phyloP scores from a whole-genome alignment of 306 rosid species.

The Malus sieversii region DNA sequence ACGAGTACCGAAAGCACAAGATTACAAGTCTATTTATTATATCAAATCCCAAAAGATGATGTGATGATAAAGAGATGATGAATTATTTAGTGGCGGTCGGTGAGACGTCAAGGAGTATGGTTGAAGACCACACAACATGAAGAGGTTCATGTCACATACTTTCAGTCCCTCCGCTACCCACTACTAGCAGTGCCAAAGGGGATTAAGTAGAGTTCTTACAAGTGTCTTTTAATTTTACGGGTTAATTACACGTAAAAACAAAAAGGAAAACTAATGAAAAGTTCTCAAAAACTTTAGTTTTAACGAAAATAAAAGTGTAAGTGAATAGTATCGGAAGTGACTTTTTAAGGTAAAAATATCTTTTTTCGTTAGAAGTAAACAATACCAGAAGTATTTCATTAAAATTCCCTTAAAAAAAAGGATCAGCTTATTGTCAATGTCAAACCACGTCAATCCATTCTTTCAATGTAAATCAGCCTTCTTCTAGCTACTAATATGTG shows the following conservation, averaged over 20 bases:
- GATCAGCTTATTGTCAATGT: too few relatives aligned
- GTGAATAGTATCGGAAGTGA: too few relatives aligned
- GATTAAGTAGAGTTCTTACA: not conserved
- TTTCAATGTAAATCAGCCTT: fast-evolving
- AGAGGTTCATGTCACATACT: conserved; percentile 22
- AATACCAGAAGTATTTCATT: too few relatives aligned
- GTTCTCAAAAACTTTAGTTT: too few relatives aligned
- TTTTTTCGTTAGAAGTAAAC: too few relatives aligned
- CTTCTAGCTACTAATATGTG: too few relatives aligned
- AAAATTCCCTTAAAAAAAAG: too few relatives aligned
- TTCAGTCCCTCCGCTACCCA: not conserved
- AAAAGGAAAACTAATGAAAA: too few relatives aligned
- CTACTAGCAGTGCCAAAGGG: conserved; percentile 1
- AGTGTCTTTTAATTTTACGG: not conserved
- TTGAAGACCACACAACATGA: conserved; percentile 4
- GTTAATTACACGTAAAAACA: too few relatives aligned
- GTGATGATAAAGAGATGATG: not conserved
- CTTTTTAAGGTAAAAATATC: too few relatives aligned
- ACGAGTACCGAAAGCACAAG: not conserved
- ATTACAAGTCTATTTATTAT: not conserved
- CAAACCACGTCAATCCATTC: too few relatives aligned
- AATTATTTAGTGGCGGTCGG: conserved; percentile 7
- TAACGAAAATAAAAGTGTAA: too few relatives aligned
- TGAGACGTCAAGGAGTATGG: conserved; percentile 28
- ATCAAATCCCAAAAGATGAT: not conserved